Conservation (phyloP, 2,329 filamentous ascomycete genomes). For the Pezicula rhizophila region DNA sequence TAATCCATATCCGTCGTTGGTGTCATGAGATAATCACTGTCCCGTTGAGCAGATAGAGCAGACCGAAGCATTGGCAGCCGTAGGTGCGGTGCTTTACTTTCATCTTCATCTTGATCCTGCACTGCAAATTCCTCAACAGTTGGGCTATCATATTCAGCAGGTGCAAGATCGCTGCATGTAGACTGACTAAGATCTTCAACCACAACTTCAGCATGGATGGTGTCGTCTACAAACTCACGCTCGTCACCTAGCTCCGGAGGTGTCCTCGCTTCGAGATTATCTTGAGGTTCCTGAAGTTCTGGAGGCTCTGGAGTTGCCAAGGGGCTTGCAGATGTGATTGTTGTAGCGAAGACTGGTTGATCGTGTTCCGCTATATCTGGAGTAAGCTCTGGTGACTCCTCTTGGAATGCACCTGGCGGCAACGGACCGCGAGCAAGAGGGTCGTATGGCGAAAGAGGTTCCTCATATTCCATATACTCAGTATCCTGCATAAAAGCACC, state of each 20-base stretch:
- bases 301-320: constrained; percentile 1
- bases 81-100: constrained; percentile 11
- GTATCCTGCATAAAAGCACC: constrained; percentile 12
- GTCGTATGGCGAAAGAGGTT: neutral
- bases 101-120: constrained; percentile 1
- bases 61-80: constrained; percentile 19
- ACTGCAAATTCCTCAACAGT: no score
- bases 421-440: neutral
- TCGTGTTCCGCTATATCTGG: neutral
- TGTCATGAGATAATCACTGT: constrained; percentile 16
- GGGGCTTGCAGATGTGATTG: constrained; percentile 13
- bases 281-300: constrained; percentile 2
- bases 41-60: constrained; percentile 16
- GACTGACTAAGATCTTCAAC: no score
- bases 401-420: constrained; percentile 1
- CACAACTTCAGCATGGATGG: no score
- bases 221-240: neutral
- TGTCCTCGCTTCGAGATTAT: constrained; percentile 1
- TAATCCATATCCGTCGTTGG: constrained; percentile 26
- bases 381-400: neutral
- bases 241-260: constrained; percentile 10
- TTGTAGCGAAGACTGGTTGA: constrained; percentile 13
- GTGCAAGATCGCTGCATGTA: no score
- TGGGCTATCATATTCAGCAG: no score
- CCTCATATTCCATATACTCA: neutral